Percentiles rank a stretch among this genome's conserved stretches.
Evolutionary conservation across 768 basidiomycete genomes (phyloP).

Genomic region (Porphyrellus cyaneotinctus): DNA sequence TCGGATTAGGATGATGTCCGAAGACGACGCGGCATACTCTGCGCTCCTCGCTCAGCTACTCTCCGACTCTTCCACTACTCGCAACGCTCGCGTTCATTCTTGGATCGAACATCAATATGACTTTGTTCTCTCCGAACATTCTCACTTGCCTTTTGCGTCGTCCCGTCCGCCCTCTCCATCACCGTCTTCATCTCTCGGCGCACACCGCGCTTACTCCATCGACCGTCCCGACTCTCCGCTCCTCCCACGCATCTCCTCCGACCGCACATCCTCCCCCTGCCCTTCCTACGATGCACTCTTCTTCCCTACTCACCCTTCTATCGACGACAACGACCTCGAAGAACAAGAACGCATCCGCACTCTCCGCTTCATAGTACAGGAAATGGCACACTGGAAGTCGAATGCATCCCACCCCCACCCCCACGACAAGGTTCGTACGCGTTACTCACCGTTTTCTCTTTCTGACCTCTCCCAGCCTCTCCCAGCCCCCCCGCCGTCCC

Average conservation of each 20-base stretch:
- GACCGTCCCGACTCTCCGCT: slow-evolving; percentile 31
- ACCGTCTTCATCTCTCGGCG: slow-evolving; percentile 31
- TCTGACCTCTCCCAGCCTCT: slow-evolving; percentile 14
- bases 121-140: slow-evolving; percentile 30
- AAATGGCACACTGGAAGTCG: slow-evolving; percentile 31
- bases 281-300: slow-evolving; percentile 36
- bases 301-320: slow-evolving; percentile 20
- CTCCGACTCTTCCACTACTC: slow-evolving; percentile 17
- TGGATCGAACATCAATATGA: slow-evolving; percentile 37
- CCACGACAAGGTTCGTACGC: slow-evolving; percentile 12
- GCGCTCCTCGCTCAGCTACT: slow-evolving; percentile 27
- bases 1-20: slow-evolving; percentile 23
- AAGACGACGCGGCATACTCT: slow-evolving; percentile 31
- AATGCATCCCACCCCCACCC: neutral
- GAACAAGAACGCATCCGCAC: slow-evolving; percentile 34
- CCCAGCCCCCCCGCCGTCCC: slow-evolving; percentile 26
- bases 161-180: slow-evolving; percentile 26
- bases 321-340: slow-evolving; percentile 16
- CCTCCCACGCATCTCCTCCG: slow-evolving; percentile 26
- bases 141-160: slow-evolving; percentile 1
- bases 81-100: slow-evolving; percentile 31
- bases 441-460: neutral
- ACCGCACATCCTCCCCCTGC: slow-evolving; percentile 21
- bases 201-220: slow-evolving; percentile 15
- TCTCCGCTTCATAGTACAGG: slow-evolving; percentile 34